Conservation (phyloP, 441 rosid genomes). For the Gossypium schwendimanii region DNA sequence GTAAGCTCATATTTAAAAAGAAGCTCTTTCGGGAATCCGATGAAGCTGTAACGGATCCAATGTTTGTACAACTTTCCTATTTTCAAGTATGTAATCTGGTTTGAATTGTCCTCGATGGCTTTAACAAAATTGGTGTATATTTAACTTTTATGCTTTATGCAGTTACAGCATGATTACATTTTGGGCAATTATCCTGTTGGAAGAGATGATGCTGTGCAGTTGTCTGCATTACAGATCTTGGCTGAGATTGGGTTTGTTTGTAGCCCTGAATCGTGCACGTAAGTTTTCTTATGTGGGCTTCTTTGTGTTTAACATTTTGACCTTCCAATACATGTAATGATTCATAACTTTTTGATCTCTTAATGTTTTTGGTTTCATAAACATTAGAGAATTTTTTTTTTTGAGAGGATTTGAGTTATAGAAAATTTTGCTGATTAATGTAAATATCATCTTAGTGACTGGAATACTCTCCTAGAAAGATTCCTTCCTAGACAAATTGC, state of each 20-base stretch:
- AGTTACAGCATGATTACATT: slow-evolving; percentile 97
- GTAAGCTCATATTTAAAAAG: slow-evolving; percentile 81
- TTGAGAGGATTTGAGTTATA: slow-evolving; percentile 4
- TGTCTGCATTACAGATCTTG: slow-evolving; percentile 91
- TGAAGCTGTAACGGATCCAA: slow-evolving; percentile 86
- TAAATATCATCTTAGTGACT: slow-evolving; percentile 48
- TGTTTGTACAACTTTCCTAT: slow-evolving; percentile 93
- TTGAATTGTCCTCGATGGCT: not conserved
- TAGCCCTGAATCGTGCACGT: slow-evolving; percentile 94
- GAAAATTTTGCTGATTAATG: slow-evolving; percentile 17
- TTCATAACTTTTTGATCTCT: not conserved
- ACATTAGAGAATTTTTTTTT: not conserved
- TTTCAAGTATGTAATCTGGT: slow-evolving; percentile 65
- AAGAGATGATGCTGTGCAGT: slow-evolving; percentile 96
- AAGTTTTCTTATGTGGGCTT: slow-evolving; percentile 26
- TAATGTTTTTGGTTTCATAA: not conserved
- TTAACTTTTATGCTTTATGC: slow-evolving; percentile 29
- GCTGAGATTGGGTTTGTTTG: slow-evolving; percentile 85
- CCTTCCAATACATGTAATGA: not conserved
- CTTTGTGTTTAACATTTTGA: not conserved
- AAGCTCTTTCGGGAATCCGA: slow-evolving; percentile 95
- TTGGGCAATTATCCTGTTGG: slow-evolving; percentile 97
- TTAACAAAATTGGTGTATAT: slow-evolving; percentile 1
- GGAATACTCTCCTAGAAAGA: slow-evolving; percentile 83
- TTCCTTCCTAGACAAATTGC: slow-evolving; percentile 95